Base-by-base conservation (phyloP, 805 yeast species). In the Candida coleopterorum region DNA sequence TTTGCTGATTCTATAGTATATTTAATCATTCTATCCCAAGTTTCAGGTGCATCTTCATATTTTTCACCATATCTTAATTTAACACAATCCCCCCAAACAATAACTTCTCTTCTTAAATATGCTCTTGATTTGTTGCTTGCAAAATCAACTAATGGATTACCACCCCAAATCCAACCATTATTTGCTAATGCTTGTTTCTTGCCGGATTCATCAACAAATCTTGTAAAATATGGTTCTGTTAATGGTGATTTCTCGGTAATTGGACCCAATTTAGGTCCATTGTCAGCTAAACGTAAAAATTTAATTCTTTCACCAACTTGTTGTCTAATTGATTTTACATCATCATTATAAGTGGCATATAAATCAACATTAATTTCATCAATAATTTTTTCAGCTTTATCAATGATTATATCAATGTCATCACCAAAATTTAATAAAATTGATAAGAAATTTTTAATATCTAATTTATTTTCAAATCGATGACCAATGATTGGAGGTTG, bases 101-200 rank as follows among this genome's bases (percentile, higher is more conserved):
- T 88, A 9, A 90, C 95, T 58, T 90, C 96, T 54, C 98, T 75
- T 36, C 95, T 72, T 34, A 90, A 61, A 53, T 93, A 90, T 4
- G 94, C 89, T 52, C 77, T 82, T 4, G 95, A 78, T 37, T 79
- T 49, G 20, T 71, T 58, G 0, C 95, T 83, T 0, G 97, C 98
- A 72, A 90, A 90, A 61, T 90, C 97, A 3, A 86, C 82, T 39
- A 89, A 61, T 2, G 97, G 97, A 47, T 90, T 81, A 9, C 96
- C 97, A 36, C 86, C 89, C 98, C 98, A 90, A 39, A 93, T 87
- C 97, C 97, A 90, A 32, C 98, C 98, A 52, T 93, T 90, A 54
- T 93, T 93, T 3, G 96, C 97, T 41, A 90, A 64, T 7, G 85
- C 81, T 64, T 79, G 81, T 1, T 70, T 63, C 25, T 72, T 67